Base-by-base conservation (phyloP, 345 rosid species). In the Moricandia arvensis region DNA sequence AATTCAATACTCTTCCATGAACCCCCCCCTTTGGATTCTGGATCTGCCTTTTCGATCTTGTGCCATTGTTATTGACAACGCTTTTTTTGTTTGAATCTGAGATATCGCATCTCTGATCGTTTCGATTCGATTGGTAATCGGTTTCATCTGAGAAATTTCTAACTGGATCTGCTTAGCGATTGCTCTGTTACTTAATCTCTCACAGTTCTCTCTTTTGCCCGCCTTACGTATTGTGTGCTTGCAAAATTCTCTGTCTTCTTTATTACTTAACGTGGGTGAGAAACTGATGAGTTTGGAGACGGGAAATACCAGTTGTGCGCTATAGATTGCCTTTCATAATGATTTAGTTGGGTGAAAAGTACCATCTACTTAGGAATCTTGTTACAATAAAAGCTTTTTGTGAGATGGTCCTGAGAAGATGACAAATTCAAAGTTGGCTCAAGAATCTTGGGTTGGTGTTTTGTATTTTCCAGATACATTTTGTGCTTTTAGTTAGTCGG, bases 401-500 rank as follows among this genome's bases (percentile, higher is more conserved):
- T 60, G 37, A 59, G 10, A 75, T 59, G 63, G 24, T 67, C 21
- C 26, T 67, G 10, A 11, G 9, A 66, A 9, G 3, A 2, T n/a
- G 15, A 64, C 5, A 11, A 21, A 0, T 1, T 7, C 38, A 15
- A 33, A 51, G 58, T 7, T 68, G 45, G 5, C 54, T 75, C 33
- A 34, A 12, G 6, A 38, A 69, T n/a, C 30, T 37, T 59, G 15
- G 35, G 31, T 9, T 24, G 12, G 4, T 77, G 17, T 66, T 49
- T 72, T 58, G 26, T n/a, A n/a, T 1, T 71, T 17, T 78, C 8
- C 68, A 78, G 82, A n/a, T n/a, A n/a, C n/a, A n/a, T n/a, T n/a
- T 95, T n/a, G n/a, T n/a, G n/a, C n/a, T n/a, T n/a, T n/a, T n/a
- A n/a, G n/a, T n/a, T n/a, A n/a, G n/a, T n/a, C n/a, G n/a, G n/a